phyloP scores from a whole-genome alignment of 108 stramenopile species.

The Aurantiochytrium sp. region DNA sequence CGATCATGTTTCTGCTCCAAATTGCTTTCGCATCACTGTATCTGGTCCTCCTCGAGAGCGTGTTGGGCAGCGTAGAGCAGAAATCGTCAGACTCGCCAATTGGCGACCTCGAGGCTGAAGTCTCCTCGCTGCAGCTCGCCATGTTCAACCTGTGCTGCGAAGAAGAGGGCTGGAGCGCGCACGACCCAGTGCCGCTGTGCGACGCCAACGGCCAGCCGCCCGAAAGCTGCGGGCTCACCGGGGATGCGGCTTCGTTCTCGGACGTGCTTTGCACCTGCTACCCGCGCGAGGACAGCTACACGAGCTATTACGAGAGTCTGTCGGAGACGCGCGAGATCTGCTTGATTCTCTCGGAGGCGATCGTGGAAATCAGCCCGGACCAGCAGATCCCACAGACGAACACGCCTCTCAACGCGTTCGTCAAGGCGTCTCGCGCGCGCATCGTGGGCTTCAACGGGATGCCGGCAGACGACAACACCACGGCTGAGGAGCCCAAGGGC shows the following conservation, averaged over 20 bases:
- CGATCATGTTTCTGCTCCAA: neutral
- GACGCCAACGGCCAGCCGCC: neutral
- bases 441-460: conserved; percentile 22
- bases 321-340: neutral
- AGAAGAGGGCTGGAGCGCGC: neutral
- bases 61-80: neutral
- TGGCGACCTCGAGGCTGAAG: neutral
- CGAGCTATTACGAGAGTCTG: neutral
- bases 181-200: neutral
- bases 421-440: neutral
- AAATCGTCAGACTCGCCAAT: neutral
- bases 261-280: conserved; percentile 7
- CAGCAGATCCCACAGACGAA: neutral
- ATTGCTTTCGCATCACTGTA: neutral
- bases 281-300: neutral
- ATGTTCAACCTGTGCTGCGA: conserved; percentile 17
- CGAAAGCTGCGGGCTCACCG: neutral
- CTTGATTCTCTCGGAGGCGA: neutral
- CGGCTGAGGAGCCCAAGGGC: neutral
- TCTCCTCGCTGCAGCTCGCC: neutral
- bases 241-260: neutral
- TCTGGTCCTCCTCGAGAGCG: neutral
- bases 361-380: neutral
- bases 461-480: neutral
- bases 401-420: neutral